These are phyloP conservation scores for Sugiyamaella boreocaroliniensis DNA, from an alignment of 805 yeast species.

Conservation along the genomic window DNA sequence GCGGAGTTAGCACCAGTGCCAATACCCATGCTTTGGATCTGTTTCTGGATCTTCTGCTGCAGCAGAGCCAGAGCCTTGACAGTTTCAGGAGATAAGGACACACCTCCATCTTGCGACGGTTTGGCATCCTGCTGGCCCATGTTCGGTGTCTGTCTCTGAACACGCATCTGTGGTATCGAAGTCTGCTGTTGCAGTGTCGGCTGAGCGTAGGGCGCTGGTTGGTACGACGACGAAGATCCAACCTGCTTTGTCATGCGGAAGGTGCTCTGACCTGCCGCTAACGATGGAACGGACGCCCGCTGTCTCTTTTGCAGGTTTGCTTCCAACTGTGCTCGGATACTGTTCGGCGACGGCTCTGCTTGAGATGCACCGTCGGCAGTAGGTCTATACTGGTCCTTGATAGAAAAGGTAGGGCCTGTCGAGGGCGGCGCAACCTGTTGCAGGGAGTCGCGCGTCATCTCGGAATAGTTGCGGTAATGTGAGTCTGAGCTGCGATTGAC, in stretches of 20 bases:
- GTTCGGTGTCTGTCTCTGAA: slow-evolving; percentile 9
- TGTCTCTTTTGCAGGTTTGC: slow-evolving; percentile 13
- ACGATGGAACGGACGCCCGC: slow-evolving; percentile 17
- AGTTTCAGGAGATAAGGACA: slow-evolving; percentile 47
- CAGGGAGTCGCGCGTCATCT: slow-evolving; percentile 10
- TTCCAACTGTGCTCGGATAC: slow-evolving; percentile 18
- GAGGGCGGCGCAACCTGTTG: not conserved
- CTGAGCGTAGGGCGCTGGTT: not conserved
- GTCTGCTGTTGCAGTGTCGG: slow-evolving; percentile 8
- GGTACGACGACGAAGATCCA: not conserved
- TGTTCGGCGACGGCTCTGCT: slow-evolving; percentile 9
- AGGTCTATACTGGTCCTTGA: not conserved
- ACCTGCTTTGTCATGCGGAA: slow-evolving; percentile 8
- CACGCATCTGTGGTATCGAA: slow-evolving; percentile 16
- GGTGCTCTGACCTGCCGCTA: slow-evolving; percentile 23
- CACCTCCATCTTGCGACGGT: slow-evolving; percentile 14
- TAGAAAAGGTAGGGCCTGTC: not conserved
- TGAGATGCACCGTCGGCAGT: not conserved
- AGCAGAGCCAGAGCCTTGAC: slow-evolving; percentile 71
- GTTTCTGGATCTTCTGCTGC: slow-evolving; percentile 76
- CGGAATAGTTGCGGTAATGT: slow-evolving; percentile 7
- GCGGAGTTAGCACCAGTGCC: slow-evolving; percentile 79
- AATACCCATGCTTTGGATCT: slow-evolving; percentile 71
- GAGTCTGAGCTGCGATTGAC: slow-evolving; percentile 14
- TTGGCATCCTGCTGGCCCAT: slow-evolving; percentile 1